A percentile compares a stretch with the other conserved stretches of the same genome.
Conservation (phyloP, 208 protist genomes). For the Naegleria gruberi region DNA sequence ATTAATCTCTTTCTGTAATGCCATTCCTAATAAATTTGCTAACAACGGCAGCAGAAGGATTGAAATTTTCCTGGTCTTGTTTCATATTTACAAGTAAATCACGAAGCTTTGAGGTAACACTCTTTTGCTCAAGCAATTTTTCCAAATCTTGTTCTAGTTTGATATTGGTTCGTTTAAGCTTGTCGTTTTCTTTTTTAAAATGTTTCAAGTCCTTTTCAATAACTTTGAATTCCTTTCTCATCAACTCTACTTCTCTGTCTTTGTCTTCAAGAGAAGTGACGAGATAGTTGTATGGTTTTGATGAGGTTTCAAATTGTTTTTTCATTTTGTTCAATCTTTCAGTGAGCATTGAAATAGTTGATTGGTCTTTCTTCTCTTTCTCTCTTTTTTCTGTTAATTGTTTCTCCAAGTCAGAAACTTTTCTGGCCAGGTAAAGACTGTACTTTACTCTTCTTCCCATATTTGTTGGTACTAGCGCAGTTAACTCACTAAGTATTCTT, state of each 20-base stretch:
- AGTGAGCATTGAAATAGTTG: not conserved
- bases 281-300: conserved; percentile 14
- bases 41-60: no score
- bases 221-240: not conserved
- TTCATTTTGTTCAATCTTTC: not conserved
- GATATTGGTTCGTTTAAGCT: not conserved
- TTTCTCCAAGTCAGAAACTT: not conserved
- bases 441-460: not conserved
- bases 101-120: not conserved
- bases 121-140: not conserved
- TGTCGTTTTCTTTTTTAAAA: not conserved
- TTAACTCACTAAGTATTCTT: not conserved
- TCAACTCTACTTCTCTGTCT: not conserved
- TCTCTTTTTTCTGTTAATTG: not conserved
- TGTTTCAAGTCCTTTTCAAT: not conserved
- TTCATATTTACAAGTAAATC: not conserved
- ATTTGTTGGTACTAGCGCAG: not conserved
- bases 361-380: not conserved
- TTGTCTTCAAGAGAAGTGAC: not conserved
- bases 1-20: no score
- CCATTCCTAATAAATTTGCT: no score
- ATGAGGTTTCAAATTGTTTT: not conserved
- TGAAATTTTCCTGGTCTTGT: not conserved
- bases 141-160: not conserved
- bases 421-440: not conserved